Conservation (phyloP, 148 eudicot genomes). For the Camellia japonica region DNA sequence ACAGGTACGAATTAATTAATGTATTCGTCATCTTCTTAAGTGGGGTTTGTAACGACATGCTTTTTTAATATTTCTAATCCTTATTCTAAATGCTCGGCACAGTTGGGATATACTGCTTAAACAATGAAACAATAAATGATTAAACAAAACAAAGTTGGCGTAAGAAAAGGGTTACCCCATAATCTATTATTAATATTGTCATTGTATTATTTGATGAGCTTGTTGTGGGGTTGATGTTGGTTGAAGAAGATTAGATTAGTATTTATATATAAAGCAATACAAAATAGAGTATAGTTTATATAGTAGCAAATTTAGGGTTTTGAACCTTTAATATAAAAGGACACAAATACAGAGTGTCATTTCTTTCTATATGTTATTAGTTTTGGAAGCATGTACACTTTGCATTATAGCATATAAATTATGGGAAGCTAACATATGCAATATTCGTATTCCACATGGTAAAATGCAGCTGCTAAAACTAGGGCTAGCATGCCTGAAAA, state of each 20-base stretch:
- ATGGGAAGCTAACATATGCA: slow-evolving; percentile 2
- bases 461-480: slow-evolving; percentile 45
- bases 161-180: slow-evolving; percentile 6
- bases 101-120: not conserved
- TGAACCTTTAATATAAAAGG: not conserved
- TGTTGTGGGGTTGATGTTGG: not conserved
- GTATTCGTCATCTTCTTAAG: not conserved
- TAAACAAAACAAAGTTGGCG: not conserved
- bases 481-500: slow-evolving; percentile 53
- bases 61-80: no score
- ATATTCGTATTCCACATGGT: not conserved
- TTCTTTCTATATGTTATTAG: slow-evolving; percentile 14
- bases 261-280: not conserved
- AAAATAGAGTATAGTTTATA: not conserved
- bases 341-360: slow-evolving; percentile 5
- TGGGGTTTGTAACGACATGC: slow-evolving; percentile 13
- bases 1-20: not conserved
- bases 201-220: not conserved
- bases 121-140: not conserved
- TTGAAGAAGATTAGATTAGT: not conserved
- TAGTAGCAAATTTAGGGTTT: no score
- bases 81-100: not conserved
- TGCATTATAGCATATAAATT: not conserved
- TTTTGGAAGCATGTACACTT: slow-evolving; percentile 16
- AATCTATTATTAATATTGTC: not conserved